A percentile compares a stretch with the other conserved stretches of the same genome.
Evolutionary conservation across 2,329 filamentous ascomycete genomes (phyloP).

Genomic region (Geoglossum cookeanum): DNA sequence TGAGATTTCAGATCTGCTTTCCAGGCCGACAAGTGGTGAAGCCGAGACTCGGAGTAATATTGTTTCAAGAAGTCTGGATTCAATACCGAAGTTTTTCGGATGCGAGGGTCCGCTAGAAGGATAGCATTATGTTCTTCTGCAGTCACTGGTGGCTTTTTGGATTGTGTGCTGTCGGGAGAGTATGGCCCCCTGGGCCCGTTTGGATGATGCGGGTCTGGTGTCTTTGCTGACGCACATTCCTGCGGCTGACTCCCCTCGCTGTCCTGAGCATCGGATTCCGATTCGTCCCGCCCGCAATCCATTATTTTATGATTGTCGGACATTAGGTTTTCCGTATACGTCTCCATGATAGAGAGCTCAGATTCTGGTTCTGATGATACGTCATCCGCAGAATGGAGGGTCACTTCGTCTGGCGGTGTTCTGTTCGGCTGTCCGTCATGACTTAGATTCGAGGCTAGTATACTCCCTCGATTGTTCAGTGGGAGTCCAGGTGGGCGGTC

Average conservation of each 20-base stretch:
- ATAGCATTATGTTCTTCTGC: conserved; percentile 85
- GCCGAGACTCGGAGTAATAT: conserved; percentile 82
- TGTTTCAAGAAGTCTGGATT: conserved; percentile 89
- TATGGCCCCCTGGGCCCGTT: not conserved
- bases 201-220: not conserved
- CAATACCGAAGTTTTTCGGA: conserved; percentile 75
- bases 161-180: conserved; percentile 9
- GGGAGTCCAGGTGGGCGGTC: not conserved
- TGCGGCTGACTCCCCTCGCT: not conserved
- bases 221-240: not conserved
- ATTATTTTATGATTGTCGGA: not conserved
- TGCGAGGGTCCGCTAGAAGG: conserved; percentile 63
- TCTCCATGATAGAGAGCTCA: not conserved
- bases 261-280: not conserved
- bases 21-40: conserved; percentile 93
- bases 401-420: not conserved
- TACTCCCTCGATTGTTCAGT: not conserved
- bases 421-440: not conserved
- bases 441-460: not conserved
- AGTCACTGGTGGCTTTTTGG: conserved; percentile 36
- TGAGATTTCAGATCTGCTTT: conserved; percentile 84
- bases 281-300: not conserved
- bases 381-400: not conserved
- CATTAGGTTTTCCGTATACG: not conserved
- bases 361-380: not conserved